Conservation (phyloP, 2,329 filamentous ascomycete genomes). For the Aspergillus sp. region DNA sequence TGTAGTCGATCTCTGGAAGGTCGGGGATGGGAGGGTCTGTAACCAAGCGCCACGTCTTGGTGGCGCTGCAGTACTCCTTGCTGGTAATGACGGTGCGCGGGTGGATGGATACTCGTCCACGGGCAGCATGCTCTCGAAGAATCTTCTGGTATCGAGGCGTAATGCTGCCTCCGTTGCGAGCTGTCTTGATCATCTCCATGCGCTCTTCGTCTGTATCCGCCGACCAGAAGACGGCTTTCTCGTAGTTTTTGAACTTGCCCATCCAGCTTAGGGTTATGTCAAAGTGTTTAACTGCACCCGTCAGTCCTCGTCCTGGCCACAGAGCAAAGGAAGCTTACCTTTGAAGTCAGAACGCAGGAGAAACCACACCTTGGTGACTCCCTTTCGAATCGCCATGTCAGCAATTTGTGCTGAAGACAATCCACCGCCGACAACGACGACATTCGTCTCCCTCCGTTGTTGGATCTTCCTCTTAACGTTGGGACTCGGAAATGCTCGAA, state of each 20-base stretch:
- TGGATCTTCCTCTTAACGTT: conserved; percentile 56
- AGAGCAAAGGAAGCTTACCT: conserved; percentile 35
- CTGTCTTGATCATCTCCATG: conserved; percentile 63
- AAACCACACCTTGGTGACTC: conserved; percentile 68
- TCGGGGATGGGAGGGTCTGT: conserved; percentile 54
- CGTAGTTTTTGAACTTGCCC: conserved; percentile 76
- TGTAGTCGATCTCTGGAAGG: conserved; percentile 60
- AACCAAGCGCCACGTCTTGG: conserved; percentile 52
- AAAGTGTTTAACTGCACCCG: conserved; percentile 65
- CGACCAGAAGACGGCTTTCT: conserved; percentile 75
- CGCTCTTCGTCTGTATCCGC: conserved; percentile 71
- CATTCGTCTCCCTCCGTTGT: conserved; percentile 53
- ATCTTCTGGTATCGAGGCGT: conserved; percentile 67
- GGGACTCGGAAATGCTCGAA: conserved; percentile 58
- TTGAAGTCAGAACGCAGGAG: conserved; percentile 60
- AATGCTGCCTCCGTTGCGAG: conserved; percentile 74
- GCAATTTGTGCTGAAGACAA: conserved; percentile 73
- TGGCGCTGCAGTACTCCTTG: conserved; percentile 50
- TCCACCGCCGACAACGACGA: conserved; percentile 73
- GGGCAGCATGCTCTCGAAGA: conserved; percentile 60
- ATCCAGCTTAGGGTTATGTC: conserved; percentile 78
- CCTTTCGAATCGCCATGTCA: conserved; percentile 64
- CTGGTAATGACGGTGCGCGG: conserved; percentile 58
- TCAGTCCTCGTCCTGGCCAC: neutral
- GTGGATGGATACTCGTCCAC: conserved; percentile 55